Percentiles rank a stretch among this genome's conserved stretches.
phyloP scores from a whole-genome alignment of 2,329 filamentous ascomycete genomes.

The Penicillium sp. region DNA sequence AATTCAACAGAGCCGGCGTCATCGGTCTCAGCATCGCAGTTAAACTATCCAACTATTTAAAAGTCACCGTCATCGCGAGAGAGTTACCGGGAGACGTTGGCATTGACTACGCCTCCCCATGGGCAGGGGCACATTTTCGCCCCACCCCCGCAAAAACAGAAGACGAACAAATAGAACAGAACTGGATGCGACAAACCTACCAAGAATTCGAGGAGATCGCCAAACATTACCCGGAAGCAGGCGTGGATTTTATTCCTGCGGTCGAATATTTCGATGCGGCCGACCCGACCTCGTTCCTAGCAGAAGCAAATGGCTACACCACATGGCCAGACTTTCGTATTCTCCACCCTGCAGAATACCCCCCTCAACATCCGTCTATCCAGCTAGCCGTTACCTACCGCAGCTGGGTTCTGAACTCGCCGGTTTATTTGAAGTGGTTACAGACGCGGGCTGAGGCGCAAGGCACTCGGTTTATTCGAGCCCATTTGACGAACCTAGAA shows the following conservation, averaged over 20 bases:
- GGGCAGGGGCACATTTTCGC: conserved; percentile 15
- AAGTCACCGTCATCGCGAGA: conserved; percentile 2
- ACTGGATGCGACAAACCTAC: conserved; percentile 13
- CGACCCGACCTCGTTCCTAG: neutral
- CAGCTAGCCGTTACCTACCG: conserved; percentile 8
- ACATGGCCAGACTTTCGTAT: conserved; percentile 10
- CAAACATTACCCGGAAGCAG: conserved; percentile 1
- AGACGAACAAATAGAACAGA: conserved; percentile 7
- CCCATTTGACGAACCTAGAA: neutral
- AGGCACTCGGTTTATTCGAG: conserved; percentile 4
- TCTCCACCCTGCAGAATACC: neutral
- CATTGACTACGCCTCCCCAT: conserved; percentile 5
- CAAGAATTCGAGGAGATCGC: conserved; percentile 5
- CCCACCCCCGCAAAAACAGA: conserved; percentile 10
- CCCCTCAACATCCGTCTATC: conserved; percentile 2
- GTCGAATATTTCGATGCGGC: conserved; percentile 12
- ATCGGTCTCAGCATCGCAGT: neutral
- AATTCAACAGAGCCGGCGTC: neutral
- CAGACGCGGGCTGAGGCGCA: neutral
- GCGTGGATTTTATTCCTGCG: conserved; percentile 6
- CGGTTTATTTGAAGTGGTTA: conserved; percentile 11
- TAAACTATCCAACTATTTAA: neutral
- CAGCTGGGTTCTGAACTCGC: conserved; percentile 13
- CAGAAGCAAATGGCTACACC: conserved; percentile 8
- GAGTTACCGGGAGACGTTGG: conserved; percentile 7